phyloP scores from a whole-genome alignment of 2,329 filamentous ascomycete species.

The Trichoderma guizhouense region DNA sequence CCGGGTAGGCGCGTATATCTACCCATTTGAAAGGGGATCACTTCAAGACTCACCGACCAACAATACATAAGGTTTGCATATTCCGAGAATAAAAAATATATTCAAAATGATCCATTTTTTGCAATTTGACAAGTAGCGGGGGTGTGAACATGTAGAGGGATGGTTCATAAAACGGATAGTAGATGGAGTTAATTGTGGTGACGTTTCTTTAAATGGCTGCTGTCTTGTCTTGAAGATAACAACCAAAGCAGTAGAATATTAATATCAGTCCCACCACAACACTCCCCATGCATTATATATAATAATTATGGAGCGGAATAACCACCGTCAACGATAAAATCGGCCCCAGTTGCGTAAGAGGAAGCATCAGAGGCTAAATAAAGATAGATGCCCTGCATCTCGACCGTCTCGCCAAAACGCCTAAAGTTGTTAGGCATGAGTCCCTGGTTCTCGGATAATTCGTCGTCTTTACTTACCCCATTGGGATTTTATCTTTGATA shows the following conservation, averaged over 20 bases:
- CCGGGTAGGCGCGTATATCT: neutral
- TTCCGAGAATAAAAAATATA: neutral
- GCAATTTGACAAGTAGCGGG: neutral
- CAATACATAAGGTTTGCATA: neutral
- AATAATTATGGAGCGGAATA: slow-evolving; percentile 39
- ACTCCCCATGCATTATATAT: neutral
- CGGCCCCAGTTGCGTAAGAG: slow-evolving; percentile 8
- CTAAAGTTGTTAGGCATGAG: neutral
- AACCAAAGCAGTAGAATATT: neutral
- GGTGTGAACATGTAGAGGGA: neutral
- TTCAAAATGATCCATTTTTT: neutral
- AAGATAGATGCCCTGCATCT: slow-evolving; percentile 49
- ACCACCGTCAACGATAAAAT: slow-evolving; percentile 20
- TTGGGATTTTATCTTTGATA: slow-evolving; percentile 24
- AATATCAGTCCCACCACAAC: neutral
- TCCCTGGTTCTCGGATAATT: neutral
- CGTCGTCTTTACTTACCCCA: neutral
- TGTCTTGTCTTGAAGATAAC: neutral
- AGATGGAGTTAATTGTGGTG: neutral
- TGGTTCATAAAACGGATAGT: neutral
- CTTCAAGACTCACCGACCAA: neutral
- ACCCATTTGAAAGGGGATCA: neutral
- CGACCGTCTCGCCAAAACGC: slow-evolving; percentile 59
- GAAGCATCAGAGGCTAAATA: slow-evolving; percentile 24
- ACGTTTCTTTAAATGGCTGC: neutral